phyloP scores from a whole-genome alignment of 2,329 filamentous ascomycete species.

The Colletotrichum sp. region DNA sequence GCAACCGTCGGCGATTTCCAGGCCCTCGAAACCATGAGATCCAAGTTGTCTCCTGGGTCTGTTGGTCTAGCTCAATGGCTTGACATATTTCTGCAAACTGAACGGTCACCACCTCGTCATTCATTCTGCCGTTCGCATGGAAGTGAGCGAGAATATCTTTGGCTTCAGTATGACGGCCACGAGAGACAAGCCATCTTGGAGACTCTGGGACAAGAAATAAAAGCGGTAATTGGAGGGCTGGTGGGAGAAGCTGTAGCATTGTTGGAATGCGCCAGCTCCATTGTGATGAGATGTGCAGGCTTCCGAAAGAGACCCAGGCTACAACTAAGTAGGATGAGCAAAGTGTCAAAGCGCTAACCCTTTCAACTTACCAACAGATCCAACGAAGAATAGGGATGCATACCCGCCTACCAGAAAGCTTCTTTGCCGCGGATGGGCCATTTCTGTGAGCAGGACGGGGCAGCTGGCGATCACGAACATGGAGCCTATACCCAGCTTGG shows the following conservation, averaged over 20 bases:
- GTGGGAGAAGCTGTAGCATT: not conserved
- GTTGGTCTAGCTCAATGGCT: not conserved
- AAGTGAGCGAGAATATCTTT: not conserved
- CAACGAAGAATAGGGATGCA: not conserved
- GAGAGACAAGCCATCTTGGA: not conserved
- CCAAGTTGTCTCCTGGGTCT: not conserved
- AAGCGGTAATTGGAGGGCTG: not conserved
- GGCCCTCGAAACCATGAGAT: not conserved
- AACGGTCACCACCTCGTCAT: not conserved
- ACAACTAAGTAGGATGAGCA: not conserved
- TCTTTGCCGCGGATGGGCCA: not conserved
- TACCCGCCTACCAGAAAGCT: not conserved
- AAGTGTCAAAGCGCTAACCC: not conserved
- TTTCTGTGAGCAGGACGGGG: not conserved
- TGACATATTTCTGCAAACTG: not conserved
- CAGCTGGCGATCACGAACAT: not conserved
- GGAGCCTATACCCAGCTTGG: not conserved
- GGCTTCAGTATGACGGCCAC: not conserved
- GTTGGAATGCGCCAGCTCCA: not conserved
- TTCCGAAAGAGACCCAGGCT: not conserved
- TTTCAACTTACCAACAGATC: not conserved
- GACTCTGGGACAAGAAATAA: not conserved
- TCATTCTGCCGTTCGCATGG: not conserved
- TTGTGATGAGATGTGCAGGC: not conserved
- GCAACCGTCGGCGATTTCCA: not conserved